These are phyloP conservation scores for Phytophthora rubi DNA, from an alignment of 352 stramenopile species.

Conservation along the genomic window DNA sequence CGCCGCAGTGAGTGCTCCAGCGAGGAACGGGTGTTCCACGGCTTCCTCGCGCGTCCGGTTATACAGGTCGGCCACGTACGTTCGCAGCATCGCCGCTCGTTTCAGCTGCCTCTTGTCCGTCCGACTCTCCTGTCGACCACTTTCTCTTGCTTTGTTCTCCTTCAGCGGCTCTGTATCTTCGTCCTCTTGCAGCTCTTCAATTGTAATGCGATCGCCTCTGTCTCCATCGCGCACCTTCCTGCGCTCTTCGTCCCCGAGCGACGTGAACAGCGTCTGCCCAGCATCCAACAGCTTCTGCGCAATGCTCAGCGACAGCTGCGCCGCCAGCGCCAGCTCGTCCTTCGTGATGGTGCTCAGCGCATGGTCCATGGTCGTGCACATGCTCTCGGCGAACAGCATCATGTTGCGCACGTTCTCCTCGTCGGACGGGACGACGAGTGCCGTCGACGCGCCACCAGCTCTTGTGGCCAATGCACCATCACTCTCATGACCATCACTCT, in stretches of 20 bases:
- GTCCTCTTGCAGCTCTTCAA: constrained; percentile 69
- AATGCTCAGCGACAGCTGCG: constrained; percentile 77
- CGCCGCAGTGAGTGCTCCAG: constrained; percentile 60
- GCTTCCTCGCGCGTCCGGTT: constrained; percentile 47
- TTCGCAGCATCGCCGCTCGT: constrained; percentile 46
- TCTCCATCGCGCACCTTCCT: constrained; percentile 39
- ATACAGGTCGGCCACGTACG: constrained; percentile 55
- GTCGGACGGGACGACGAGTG: constrained; percentile 40
- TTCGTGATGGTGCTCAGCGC: constrained; percentile 76
- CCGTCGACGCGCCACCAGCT: constrained; percentile 3
- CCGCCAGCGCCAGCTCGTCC: constrained; percentile 69
- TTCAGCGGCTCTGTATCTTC: constrained; percentile 11
- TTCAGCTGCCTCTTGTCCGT: constrained; percentile 25
- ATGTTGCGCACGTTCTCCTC: constrained; percentile 78
- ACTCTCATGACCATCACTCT: not conserved
- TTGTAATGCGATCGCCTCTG: constrained; percentile 65
- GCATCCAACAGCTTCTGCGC: constrained; percentile 76
- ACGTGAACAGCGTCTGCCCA: constrained; percentile 73
- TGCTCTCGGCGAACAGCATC: constrained; percentile 76
- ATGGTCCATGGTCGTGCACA: constrained; percentile 79
- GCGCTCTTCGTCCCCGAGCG: constrained; percentile 70
- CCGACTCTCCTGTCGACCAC: not conserved
- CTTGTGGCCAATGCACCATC: constrained; percentile 14
- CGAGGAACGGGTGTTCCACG: constrained; percentile 63
- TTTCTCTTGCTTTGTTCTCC: constrained; percentile 17